Base-by-base conservation (phyloP, 2,329 filamentous ascomycete species). In the Diaporthe amygdali region DNA sequence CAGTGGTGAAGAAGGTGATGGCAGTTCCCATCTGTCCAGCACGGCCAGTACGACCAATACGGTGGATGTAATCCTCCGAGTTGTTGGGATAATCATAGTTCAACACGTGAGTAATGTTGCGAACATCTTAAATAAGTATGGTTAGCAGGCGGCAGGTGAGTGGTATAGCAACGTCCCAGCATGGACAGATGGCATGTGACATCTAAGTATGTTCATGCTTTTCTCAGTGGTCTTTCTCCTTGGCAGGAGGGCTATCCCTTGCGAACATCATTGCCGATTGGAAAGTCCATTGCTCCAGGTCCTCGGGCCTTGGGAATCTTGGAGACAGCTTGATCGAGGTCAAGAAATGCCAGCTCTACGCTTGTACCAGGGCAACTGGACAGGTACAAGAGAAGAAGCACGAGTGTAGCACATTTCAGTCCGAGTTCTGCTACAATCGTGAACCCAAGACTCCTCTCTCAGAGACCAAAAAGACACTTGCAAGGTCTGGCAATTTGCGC, bases 71-170 rank as follows among this genome's bases (percentile, higher is more conserved):
- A 81, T 98, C 96, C 87, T 99, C 96, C 79, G 96, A 91, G 85
- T 98, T 98, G 89, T 98, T 98, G 84, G 96, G 96, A 86, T 98
- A 98, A 84, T 98, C 96, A 94, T 98, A 98, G 92, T 98, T 98
- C 87, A 99, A 90, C 86, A 99, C 96, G 88, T 99, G 96, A 86
- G 96, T 98, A 88, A 99, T 99, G 90, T 99, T 97, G 87, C 95
- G 96, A 88, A 99, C 96, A 93, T 99, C 96, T 98, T 98, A 82
- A 80, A 87, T 83, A 86, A 82, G 89, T 84, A 90, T 64, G 89
- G 93, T 97, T 97, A 97, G 94, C 87, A 89, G 87, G 84, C 86
- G 86, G 87, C 83, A 83, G 80, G 82, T 82, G 79, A 80, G 78
- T 79, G 80, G 82, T 84, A 86, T 88, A 88, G 88, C 88, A 91